These are phyloP conservation scores for Stemphylium beticola DNA, from an alignment of 2,329 filamentous ascomycete species.

Conservation along the genomic window DNA sequence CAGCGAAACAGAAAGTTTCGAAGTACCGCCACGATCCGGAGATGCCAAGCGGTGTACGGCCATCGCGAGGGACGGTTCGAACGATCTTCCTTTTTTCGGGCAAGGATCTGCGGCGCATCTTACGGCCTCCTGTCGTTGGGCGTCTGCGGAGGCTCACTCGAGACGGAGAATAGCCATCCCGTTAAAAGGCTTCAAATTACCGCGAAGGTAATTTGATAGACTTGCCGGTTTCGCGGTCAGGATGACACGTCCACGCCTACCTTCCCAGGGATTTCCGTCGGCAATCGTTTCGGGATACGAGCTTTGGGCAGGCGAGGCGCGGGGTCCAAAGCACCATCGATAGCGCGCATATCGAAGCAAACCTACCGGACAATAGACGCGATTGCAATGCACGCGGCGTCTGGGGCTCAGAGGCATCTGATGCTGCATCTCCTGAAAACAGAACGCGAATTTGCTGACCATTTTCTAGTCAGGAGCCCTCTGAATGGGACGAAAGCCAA, in stretches of 20 bases:
- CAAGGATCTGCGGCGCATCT: slow-evolving; percentile 27
- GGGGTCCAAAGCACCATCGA: slow-evolving; percentile 25
- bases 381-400: not conserved
- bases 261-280: slow-evolving; percentile 9
- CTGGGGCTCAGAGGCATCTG: slow-evolving; percentile 1
- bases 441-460: slow-evolving; percentile 30
- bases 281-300: slow-evolving; percentile 9
- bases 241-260: slow-evolving; percentile 12
- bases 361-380: slow-evolving; percentile 19
- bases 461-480: slow-evolving; percentile 34
- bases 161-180: slow-evolving; percentile 4
- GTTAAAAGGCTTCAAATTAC: not conserved
- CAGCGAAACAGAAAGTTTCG: not conserved
- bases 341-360: slow-evolving; percentile 22
- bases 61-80: slow-evolving; percentile 22
- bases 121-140: slow-evolving; percentile 7
- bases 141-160: not conserved
- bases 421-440: slow-evolving; percentile 13
- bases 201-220: slow-evolving; percentile 4
- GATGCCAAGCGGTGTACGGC: slow-evolving; percentile 24
- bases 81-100: slow-evolving; percentile 15
- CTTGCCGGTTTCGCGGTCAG: slow-evolving; percentile 3
- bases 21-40: slow-evolving; percentile 17
- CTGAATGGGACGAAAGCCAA: slow-evolving; percentile 39
- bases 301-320: slow-evolving; percentile 15